Percentiles rank a stretch among this genome's conserved stretches.
These are phyloP conservation scores for Pleurotus ostreatus DNA, from an alignment of 768 basidiomycete species.

Conservation along the genomic window DNA sequence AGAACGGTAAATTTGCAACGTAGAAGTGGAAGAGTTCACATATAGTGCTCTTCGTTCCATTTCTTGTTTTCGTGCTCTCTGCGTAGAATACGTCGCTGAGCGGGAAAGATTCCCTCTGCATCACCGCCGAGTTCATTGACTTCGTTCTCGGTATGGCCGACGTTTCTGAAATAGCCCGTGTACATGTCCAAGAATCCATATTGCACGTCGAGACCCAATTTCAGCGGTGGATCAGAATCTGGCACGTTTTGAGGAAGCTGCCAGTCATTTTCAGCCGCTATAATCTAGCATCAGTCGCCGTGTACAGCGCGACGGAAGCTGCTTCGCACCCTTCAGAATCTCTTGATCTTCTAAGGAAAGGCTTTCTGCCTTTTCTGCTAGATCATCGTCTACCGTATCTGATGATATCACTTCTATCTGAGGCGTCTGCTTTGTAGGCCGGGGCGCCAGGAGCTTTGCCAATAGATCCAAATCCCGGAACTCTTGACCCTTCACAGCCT, in stretches of 20 bases:
- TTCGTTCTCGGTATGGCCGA: constrained; percentile 74
- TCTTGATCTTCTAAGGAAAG: constrained; percentile 47
- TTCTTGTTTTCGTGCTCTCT: constrained; percentile 66
- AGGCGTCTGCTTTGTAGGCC: constrained; percentile 31
- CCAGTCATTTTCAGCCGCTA: constrained; percentile 81
- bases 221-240: constrained; percentile 31
- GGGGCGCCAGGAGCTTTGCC: constrained; percentile 72
- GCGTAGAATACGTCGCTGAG: constrained; percentile 52
- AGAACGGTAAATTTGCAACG: background rate
- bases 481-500: constrained; percentile 58
- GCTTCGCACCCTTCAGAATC: constrained; percentile 47
- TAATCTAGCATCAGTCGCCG: background rate
- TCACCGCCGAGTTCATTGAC: constrained; percentile 73
- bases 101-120: constrained; percentile 50
- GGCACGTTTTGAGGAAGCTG: constrained; percentile 63
- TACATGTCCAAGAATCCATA: constrained; percentile 81
- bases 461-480: constrained; percentile 80
- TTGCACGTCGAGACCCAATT: constrained; percentile 37
- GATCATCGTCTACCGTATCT: constrained; percentile 16
- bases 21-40: constrained; percentile 40
- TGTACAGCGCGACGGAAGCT: background rate
- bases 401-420: constrained; percentile 58
- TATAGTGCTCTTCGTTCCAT: constrained; percentile 83
- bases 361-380: background rate
- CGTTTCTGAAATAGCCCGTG: constrained; percentile 72